Evolutionary conservation across 768 basidiomycete genomes (phyloP), one percentile per base, ranked within the genome.

Genomic region (Lactarius sp.): DNA sequence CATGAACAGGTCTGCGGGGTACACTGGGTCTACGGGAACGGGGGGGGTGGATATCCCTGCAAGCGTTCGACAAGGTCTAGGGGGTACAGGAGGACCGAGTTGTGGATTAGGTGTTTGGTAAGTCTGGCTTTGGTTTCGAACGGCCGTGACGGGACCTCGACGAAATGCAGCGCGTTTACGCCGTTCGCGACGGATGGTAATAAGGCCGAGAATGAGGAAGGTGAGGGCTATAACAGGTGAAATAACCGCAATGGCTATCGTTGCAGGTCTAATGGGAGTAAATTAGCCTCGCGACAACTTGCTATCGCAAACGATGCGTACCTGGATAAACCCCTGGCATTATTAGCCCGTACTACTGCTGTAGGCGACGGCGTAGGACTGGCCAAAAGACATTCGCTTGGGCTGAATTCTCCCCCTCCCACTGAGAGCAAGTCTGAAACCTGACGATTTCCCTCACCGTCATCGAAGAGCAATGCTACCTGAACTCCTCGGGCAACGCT

Each of bases 391-490:
- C 76, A 77, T 33, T 63, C 56, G 5, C 66, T 66, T 49, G 69
- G 62, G 68, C 68, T 73, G 6, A 67, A 60, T 33, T 62, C 55
- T 46, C 70, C 65, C 10, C 62, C 74, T 72, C 41, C 66, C 72
- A 83, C 75, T 7, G 77, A 76, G 14, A 84, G 68, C 33, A 83
- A 71, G 22, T 73, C 60, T 1, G 80, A 78, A 4, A 81, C 78
- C 66, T 81, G 75, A 33, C 66, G 70, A 58, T 78, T 72, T 1
- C 73, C 75, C 16, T 70, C 62, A 2, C 75, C 74, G 65, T 81
- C 80, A 57, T 77, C 74, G 52, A 84, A 72, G 41, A 82, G 66
- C 50, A 87, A 69, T 2, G 81, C 72, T 4, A 81, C 73, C 34
- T 78, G 71, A 13, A 71, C 66, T 12, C 75, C 77, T 2, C 75